These are phyloP conservation scores for Candida frijolesensis DNA, from an alignment of 1,139 yeast genomes.

Conservation along the genomic window DNA sequence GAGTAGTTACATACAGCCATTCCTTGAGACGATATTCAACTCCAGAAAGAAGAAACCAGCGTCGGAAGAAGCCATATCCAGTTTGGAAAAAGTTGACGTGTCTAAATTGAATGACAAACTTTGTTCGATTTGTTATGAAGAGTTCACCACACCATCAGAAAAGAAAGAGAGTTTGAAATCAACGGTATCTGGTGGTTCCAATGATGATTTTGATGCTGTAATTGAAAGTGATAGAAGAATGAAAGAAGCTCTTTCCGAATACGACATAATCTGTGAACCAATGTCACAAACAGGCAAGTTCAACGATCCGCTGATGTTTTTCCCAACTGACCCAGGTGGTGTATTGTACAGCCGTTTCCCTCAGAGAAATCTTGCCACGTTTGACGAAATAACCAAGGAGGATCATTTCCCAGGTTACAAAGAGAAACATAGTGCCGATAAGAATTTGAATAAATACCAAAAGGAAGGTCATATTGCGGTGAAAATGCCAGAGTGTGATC, in stretches of 20 bases:
- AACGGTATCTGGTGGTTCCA: not conserved
- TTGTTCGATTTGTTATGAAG: constrained; percentile 51
- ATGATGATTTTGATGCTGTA: not conserved
- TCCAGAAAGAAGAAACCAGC: constrained; percentile 30
- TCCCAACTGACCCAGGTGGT: constrained; percentile 40
- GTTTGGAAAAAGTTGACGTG: constrained; percentile 30
- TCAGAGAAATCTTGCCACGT: constrained; percentile 27
- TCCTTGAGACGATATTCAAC: not conserved
- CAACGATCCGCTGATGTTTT: constrained; percentile 41
- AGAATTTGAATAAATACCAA: constrained; percentile 17
- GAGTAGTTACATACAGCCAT: not conserved
- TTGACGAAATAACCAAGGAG: constrained; percentile 25
- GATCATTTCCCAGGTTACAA: constrained; percentile 37
- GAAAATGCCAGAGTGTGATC: constrained; percentile 47
- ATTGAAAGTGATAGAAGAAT: not conserved
- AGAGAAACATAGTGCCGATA: constrained; percentile 15
- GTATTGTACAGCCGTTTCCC: constrained; percentile 38
- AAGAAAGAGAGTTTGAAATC: not conserved
- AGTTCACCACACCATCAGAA: not conserved
- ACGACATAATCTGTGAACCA: constrained; percentile 11
- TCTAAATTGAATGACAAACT: constrained; percentile 24
- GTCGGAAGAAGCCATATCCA: constrained; percentile 43
- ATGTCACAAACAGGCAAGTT: constrained; percentile 19
- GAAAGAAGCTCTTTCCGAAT: not conserved
- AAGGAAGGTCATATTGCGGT: constrained; percentile 40